phyloP scores from a whole-genome alignment of 2,329 filamentous ascomycete species.

The Didymella keratinophila region DNA sequence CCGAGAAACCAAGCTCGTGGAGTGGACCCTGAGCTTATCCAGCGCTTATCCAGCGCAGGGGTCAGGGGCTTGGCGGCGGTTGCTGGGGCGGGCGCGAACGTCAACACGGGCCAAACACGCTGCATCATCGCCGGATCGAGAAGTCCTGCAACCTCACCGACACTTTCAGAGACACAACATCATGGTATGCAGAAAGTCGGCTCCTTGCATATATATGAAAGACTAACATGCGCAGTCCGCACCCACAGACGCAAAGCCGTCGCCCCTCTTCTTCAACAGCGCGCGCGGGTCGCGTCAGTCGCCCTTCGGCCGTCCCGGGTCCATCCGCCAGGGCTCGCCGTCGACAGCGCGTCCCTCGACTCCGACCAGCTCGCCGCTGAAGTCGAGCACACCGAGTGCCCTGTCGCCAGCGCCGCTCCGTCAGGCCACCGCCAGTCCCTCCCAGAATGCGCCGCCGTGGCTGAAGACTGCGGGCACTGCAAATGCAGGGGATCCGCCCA shows the following conservation, averaged over 20 bases:
- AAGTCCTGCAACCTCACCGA: conserved; percentile 2
- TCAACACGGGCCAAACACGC: conserved; percentile 29
- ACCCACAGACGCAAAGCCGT: conserved; percentile 51
- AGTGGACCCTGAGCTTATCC: conserved; percentile 11
- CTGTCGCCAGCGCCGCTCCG: conserved; percentile 41
- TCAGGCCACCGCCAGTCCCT: conserved; percentile 46
- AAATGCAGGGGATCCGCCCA: conserved; percentile 39
- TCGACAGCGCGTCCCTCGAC: conserved; percentile 52
- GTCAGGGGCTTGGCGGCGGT: conserved; percentile 1
- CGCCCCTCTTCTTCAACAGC: conserved; percentile 55
- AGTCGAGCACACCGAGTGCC: conserved; percentile 42
- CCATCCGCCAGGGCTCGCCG: conserved; percentile 50
- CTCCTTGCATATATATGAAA: not conserved
- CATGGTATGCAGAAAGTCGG: conserved; percentile 16
- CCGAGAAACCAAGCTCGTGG: not conserved
- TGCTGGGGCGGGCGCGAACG: conserved; percentile 12
- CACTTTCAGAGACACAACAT: conserved; percentile 12
- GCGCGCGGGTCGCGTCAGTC: conserved; percentile 48
- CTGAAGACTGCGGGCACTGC: conserved; percentile 44
- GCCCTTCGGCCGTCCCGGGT: conserved; percentile 55
- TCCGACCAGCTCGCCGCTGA: conserved; percentile 52
- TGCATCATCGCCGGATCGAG: conserved; percentile 17
- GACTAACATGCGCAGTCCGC: conserved; percentile 39
- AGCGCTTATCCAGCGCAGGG: not conserved
- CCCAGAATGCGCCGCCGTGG: conserved; percentile 47